Conservation (phyloP, 2,329 filamentous ascomycete genomes). For the Stagonosporopsis chrysanthemi region DNA sequence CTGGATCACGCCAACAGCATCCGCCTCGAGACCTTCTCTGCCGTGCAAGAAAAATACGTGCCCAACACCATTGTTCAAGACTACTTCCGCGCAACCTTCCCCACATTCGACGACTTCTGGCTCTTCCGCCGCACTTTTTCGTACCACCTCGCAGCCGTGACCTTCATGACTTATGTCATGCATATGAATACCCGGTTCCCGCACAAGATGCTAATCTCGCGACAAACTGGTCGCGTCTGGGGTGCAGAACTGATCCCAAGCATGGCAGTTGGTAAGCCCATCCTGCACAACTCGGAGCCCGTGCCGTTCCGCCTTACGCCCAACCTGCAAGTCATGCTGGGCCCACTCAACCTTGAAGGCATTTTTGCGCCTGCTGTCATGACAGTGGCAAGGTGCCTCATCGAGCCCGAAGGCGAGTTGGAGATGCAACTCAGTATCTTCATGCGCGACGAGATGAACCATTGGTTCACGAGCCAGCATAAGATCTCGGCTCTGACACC, state of each 20-base stretch:
- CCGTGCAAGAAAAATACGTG: conserved; percentile 94
- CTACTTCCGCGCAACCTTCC: conserved; percentile 88
- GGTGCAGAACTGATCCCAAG: conserved; percentile 91
- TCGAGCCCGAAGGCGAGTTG: conserved; percentile 81
- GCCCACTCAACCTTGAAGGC: conserved; percentile 91
- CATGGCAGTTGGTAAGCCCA: conserved; percentile 82
- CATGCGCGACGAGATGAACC: conserved; percentile 96
- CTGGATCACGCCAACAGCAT: conserved; percentile 75
- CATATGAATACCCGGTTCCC: conserved; percentile 97
- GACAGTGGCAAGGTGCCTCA: conserved; percentile 93
- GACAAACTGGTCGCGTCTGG: conserved; percentile 91
- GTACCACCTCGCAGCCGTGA: conserved; percentile 92
- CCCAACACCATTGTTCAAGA: conserved; percentile 81
- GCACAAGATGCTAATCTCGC: conserved; percentile 91
- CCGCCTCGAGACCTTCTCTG: conserved; percentile 88
- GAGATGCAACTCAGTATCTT: conserved; percentile 94
- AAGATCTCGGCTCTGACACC: conserved; percentile 62
- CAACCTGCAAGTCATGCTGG: conserved; percentile 95
- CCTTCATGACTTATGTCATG: conserved; percentile 98
- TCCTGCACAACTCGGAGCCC: conserved; percentile 93
- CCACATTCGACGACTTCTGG: conserved; percentile 94
- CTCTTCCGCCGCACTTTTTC: conserved; percentile 97
- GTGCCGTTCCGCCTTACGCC: conserved; percentile 97
- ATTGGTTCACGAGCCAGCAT: conserved; percentile 89
- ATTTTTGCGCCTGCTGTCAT: conserved; percentile 96